Percentiles rank a stretch among this genome's conserved stretches.
Evolutionary conservation across 2,329 filamentous ascomycete species (phyloP).

Genomic region (Juglanconis juglandina): DNA sequence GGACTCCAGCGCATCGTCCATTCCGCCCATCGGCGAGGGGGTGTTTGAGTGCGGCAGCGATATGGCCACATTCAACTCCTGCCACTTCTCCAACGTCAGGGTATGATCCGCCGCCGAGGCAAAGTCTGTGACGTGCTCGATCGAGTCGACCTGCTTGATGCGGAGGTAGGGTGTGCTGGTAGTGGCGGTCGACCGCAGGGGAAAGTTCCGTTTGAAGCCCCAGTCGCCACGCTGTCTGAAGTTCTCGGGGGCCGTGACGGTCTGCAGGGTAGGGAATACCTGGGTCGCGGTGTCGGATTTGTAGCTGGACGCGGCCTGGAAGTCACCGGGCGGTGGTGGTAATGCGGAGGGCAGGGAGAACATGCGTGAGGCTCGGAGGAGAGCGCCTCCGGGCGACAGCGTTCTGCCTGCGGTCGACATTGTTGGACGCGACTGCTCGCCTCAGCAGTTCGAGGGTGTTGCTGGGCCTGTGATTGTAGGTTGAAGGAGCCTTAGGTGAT

Average conservation of each 20-base stretch:
- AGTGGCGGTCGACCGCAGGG: conserved; percentile 68
- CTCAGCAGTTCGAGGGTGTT: neutral
- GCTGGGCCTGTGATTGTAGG: neutral
- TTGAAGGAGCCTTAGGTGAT: neutral
- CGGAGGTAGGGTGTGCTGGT: conserved; percentile 73
- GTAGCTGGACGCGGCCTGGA: conserved; percentile 43
- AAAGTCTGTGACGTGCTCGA: conserved; percentile 88
- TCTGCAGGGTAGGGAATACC: conserved; percentile 75
- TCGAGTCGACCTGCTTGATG: conserved; percentile 75
- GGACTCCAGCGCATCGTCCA: conserved; percentile 37
- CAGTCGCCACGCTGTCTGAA: conserved; percentile 80
- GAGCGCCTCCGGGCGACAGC: conserved; percentile 60
- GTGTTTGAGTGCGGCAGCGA: conserved; percentile 43
- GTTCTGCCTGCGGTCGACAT: conserved; percentile 27
- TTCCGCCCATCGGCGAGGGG: neutral
- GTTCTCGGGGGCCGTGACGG: conserved; percentile 71
- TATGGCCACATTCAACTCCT: conserved; percentile 74
- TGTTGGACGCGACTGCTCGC: conserved; percentile 13
- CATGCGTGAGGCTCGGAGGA: conserved; percentile 82
- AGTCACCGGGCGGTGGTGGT: conserved; percentile 54
- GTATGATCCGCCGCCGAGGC: conserved; percentile 77
- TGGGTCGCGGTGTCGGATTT: conserved; percentile 69
- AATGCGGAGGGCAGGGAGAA: conserved; percentile 82
- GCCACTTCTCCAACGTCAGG: conserved; percentile 78
- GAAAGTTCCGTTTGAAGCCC: conserved; percentile 85